Conservation (phyloP, 2,329 filamentous ascomycete species). For the Arthrobotrys conoides region DNA sequence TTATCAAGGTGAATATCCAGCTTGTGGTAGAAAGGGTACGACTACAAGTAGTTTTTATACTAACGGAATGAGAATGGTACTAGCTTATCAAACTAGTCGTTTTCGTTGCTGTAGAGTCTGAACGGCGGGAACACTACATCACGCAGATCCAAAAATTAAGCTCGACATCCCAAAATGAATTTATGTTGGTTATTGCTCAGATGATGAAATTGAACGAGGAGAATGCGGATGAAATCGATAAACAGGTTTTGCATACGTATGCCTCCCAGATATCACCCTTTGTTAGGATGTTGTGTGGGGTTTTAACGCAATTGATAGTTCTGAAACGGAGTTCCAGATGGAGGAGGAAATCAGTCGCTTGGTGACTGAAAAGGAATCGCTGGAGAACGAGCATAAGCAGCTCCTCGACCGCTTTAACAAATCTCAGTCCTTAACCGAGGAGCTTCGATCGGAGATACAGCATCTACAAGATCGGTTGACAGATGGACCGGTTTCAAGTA, state of each 20-base stretch:
- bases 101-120: constrained; percentile 64
- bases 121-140: constrained; percentile 64
- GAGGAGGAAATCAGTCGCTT: constrained; percentile 64
- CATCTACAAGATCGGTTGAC: constrained; percentile 62
- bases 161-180: constrained; percentile 63
- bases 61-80: not conserved
- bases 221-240: constrained; percentile 52
- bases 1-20: constrained; percentile 61
- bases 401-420: constrained; percentile 62
- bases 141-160: constrained; percentile 63
- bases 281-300: not conserved
- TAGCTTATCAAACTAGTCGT: constrained; percentile 64
- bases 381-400: constrained; percentile 63
- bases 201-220: constrained; percentile 63
- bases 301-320: constrained; percentile 36
- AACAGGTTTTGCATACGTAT: constrained; percentile 42
- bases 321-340: constrained; percentile 64
- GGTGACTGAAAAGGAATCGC: constrained; percentile 63
- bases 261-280: not conserved
- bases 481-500: constrained; percentile 52
- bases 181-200: constrained; percentile 64
- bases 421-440: constrained; percentile 55
- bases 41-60: not conserved
- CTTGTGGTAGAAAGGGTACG: not conserved
- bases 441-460: constrained; percentile 53